Conservation (phyloP, 2,329 filamentous ascomycete species). For the Pseudogymnoascus sp. region DNA sequence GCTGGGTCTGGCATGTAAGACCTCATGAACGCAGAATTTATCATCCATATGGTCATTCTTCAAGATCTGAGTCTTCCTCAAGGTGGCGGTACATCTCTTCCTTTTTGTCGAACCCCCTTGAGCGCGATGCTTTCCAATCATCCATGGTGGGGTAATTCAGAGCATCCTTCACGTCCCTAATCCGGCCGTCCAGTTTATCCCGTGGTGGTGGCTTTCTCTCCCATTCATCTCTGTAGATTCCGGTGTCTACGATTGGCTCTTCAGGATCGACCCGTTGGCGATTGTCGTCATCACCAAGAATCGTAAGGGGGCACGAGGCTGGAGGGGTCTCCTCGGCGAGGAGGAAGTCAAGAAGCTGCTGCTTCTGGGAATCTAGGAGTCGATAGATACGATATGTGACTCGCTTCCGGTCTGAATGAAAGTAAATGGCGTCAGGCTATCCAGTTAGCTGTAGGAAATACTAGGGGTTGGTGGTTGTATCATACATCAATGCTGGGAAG, state of each 20-base stretch:
- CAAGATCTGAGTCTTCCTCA: not conserved
- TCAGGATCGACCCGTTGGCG: slow-evolving; percentile 22
- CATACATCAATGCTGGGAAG: not conserved
- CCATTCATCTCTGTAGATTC: slow-evolving; percentile 26
- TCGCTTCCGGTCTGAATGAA: slow-evolving; percentile 12
- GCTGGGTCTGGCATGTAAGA: not conserved
- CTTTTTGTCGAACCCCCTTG: not conserved
- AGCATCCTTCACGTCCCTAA: not conserved
- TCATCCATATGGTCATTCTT: not conserved
- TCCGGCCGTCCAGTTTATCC: not conserved
- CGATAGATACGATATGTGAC: slow-evolving; percentile 18
- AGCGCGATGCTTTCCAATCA: not conserved
- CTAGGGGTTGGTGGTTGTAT: not conserved
- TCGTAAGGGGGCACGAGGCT: slow-evolving; percentile 15
- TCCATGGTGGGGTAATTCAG: not conserved
- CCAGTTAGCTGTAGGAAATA: not conserved
- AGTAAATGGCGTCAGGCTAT: slow-evolving; percentile 11
- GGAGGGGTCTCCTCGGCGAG: not conserved
- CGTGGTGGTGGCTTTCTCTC: slow-evolving; percentile 17
- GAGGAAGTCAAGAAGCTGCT: slow-evolving; percentile 16
- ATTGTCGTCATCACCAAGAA: slow-evolving; percentile 17
- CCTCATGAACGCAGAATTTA: too few relatives aligned
- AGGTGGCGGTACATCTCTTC: not conserved
- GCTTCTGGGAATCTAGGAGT: slow-evolving; percentile 16
- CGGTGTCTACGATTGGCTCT: slow-evolving; percentile 18